phyloP scores from a whole-genome alignment of 495 filamentous ascomycete species.

The Hypomontagnella monticulosa region DNA sequence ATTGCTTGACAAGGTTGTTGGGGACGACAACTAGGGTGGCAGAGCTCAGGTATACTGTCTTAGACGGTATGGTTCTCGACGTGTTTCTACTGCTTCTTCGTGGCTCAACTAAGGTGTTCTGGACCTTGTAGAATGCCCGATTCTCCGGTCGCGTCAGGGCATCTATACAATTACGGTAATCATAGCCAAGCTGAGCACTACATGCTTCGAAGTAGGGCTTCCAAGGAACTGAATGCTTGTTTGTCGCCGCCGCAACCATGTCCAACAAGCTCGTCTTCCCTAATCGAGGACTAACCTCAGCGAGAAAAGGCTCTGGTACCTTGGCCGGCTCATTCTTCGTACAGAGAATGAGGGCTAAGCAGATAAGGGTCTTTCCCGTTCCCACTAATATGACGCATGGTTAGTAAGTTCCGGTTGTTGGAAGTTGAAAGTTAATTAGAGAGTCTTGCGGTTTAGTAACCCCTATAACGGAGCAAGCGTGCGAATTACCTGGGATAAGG shows the following conservation, averaged over 20 bases:
- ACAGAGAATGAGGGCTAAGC: conserved; percentile 81
- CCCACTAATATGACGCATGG: conserved; percentile 50
- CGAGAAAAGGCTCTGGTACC: conserved; percentile 61
- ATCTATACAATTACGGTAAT: conserved; percentile 61
- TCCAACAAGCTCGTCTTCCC: conserved; percentile 60
- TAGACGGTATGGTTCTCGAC: conserved; percentile 44
- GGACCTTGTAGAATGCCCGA: conserved; percentile 52
- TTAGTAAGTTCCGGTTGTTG: conserved; percentile 13
- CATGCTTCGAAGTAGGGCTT: conserved; percentile 62
- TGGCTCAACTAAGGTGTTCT: conserved; percentile 45
- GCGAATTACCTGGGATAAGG: not conserved
- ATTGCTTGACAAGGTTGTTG: conserved; percentile 74
- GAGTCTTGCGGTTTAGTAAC: not conserved
- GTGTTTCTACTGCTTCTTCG: conserved; percentile 53
- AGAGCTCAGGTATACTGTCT: conserved; percentile 69
- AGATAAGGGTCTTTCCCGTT: conserved; percentile 89
- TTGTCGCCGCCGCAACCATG: conserved; percentile 77
- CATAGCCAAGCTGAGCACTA: conserved; percentile 44
- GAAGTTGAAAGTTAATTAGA: conserved; percentile 48
- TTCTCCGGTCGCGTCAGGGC: conserved; percentile 56
- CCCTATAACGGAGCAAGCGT: not conserved
- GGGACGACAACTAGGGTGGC: conserved; percentile 77
- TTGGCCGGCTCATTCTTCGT: conserved; percentile 74
- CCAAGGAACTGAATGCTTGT: conserved; percentile 75
- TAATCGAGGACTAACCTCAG: conserved; percentile 52